Evolutionary conservation across 257 asterid genomes (phyloP).

Genomic region (Verbena officinalis): DNA sequence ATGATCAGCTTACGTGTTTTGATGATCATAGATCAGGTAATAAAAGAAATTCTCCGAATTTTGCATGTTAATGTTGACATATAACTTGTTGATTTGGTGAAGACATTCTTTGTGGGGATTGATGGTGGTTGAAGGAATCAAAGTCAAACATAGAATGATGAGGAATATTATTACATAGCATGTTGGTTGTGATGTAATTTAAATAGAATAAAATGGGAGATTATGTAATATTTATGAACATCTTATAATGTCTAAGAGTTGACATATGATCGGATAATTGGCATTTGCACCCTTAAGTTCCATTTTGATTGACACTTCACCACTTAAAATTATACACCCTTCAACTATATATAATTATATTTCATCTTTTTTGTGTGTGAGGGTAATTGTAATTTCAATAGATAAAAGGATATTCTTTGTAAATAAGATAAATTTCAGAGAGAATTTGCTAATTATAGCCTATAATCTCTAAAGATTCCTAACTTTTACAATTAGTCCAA

Average conservation of each 20-base stretch:
- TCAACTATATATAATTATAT: too few relatives aligned
- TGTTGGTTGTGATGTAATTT: too few relatives aligned
- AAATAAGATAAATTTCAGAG: too few relatives aligned
- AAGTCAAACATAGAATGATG: constrained; percentile 25
- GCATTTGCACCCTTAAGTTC: too few relatives aligned
- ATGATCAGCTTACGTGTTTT: constrained; percentile 32
- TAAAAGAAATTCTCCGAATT: neutral
- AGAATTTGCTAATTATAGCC: too few relatives aligned
- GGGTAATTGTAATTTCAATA: too few relatives aligned
- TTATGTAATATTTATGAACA: neutral
- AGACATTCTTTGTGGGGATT: constrained; percentile 1
- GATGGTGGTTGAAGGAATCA: neutral
- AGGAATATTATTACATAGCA: neutral
- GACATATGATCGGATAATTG: neutral
- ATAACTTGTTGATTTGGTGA: constrained; percentile 4
- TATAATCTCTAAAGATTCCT: neutral
- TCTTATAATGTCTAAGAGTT: neutral
- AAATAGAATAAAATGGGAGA: neutral
- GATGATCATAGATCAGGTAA: constrained; percentile 36
- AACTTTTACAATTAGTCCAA: neutral
- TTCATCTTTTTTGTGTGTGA: too few relatives aligned
- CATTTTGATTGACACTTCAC: too few relatives aligned
- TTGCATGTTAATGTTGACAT: too few relatives aligned
- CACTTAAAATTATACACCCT: too few relatives aligned
- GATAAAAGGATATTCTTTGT: too few relatives aligned